These are phyloP conservation scores for Fusarium heterosporum DNA, from an alignment of 2,329 filamentous ascomycete genomes.

Conservation along the genomic window DNA sequence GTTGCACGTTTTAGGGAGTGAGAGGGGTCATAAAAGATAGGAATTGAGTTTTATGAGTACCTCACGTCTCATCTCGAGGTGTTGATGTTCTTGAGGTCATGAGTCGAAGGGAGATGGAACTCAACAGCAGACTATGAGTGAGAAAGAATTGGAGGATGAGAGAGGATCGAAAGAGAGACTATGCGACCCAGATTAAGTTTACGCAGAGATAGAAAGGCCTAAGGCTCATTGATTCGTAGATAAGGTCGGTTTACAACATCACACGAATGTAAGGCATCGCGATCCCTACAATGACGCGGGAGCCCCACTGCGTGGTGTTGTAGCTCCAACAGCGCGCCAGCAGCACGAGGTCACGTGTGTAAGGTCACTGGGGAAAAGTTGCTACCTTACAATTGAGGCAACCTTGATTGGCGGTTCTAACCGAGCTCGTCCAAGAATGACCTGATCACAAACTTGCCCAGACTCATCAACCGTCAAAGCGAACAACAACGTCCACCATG, in stretches of 20 bases:
- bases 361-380: constrained; percentile 1
- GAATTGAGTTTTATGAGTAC: neutral
- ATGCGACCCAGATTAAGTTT: rapidly evolving
- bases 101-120: neutral
- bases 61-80: constrained; percentile 18
- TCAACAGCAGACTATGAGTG: neutral
- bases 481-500: constrained; percentile 63
- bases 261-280: constrained; percentile 9
- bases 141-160: neutral
- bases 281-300: constrained; percentile 30
- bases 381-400: constrained; percentile 51
- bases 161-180: too few species aligned
- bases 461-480: constrained; percentile 41
- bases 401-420: constrained; percentile 47
- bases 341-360: constrained; percentile 49
- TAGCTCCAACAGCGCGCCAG: constrained; percentile 29
- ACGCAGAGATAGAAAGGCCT: neutral
- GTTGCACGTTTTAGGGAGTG: neutral
- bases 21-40: neutral
- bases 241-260: neutral
- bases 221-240: neutral
- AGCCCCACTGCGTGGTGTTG: constrained; percentile 35
- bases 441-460: constrained; percentile 50
- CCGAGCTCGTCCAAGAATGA: constrained; percentile 52
- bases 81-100: constrained; percentile 11